Evolutionary conservation across 106 monocot genomes (phyloP).

Genomic region (Apostasia shenzhenica): DNA sequence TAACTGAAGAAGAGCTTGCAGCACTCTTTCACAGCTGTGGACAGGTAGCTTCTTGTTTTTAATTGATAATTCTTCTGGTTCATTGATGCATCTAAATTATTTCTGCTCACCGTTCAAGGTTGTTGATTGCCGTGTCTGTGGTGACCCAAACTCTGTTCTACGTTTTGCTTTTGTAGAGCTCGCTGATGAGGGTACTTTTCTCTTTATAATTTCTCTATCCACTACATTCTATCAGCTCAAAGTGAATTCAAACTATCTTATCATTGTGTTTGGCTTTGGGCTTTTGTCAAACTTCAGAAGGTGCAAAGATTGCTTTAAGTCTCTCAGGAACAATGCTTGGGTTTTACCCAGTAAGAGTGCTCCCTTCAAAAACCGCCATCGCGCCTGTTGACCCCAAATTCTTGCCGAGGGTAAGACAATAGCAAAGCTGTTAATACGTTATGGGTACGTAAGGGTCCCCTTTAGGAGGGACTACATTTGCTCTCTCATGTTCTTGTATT

Average conservation of each 20-base stretch:
- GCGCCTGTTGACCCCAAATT: slow-evolving; percentile 36
- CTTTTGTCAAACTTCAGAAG: slow-evolving; percentile 22
- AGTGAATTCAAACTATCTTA: no score
- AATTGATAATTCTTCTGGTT: slow-evolving; percentile 1
- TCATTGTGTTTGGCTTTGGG: not conserved
- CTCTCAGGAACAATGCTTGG: slow-evolving; percentile 41
- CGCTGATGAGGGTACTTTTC: slow-evolving; percentile 32
- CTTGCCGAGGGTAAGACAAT: slow-evolving; percentile 28
- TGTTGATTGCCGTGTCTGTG: slow-evolving; percentile 49
- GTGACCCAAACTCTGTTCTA: slow-evolving; percentile 47
- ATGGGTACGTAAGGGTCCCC: no score
- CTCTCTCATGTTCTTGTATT: not conserved
- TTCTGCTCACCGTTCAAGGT: slow-evolving; percentile 15
- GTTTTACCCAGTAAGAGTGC: slow-evolving; percentile 43
- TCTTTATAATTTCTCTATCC: not conserved
- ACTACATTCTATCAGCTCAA: not conserved
- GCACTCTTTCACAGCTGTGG: slow-evolving; percentile 34
- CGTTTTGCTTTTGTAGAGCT: slow-evolving; percentile 52
- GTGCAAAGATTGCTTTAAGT: slow-evolving; percentile 32
- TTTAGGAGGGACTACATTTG: no score
- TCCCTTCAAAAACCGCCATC: slow-evolving; percentile 51
- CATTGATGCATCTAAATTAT: not conserved
- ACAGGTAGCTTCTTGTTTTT: slow-evolving; percentile 14
- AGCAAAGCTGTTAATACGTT: not conserved
- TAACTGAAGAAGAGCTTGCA: slow-evolving; percentile 54